These are phyloP conservation scores for Candida takata DNA, from an alignment of 805 yeast genomes.

Conservation along the genomic window DNA sequence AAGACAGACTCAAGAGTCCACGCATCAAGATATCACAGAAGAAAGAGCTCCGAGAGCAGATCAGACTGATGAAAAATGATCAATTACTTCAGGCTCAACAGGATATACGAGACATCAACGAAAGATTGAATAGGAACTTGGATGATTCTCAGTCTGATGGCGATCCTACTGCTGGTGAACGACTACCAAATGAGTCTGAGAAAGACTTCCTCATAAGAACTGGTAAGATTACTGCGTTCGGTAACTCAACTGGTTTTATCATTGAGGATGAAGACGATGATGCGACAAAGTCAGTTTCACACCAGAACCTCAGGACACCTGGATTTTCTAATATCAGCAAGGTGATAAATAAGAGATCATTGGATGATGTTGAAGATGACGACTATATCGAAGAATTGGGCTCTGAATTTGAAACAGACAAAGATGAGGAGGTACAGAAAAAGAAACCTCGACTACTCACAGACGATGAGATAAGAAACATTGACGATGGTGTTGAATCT, in stretches of 20 bases:
- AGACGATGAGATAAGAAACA: slow-evolving; percentile 33
- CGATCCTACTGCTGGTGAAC: slow-evolving; percentile 12
- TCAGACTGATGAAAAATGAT: slow-evolving; percentile 38
- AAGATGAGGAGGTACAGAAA: slow-evolving; percentile 14
- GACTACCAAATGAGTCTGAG: slow-evolving; percentile 66
- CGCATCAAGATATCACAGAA: slow-evolving; percentile 60
- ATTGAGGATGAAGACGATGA: slow-evolving; percentile 29
- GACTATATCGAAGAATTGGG: slow-evolving; percentile 11
- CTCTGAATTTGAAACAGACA: slow-evolving; percentile 14
- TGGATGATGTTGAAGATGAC: slow-evolving; percentile 12
- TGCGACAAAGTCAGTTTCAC: slow-evolving; percentile 12
- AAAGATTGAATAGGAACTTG: slow-evolving; percentile 33
- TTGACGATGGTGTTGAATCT: slow-evolving; percentile 79
- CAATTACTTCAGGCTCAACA: slow-evolving; percentile 47
- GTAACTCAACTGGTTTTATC: slow-evolving; percentile 53
- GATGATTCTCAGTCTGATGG: not conserved
- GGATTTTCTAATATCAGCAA: slow-evolving; percentile 13
- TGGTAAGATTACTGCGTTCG: slow-evolving; percentile 93
- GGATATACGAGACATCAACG: slow-evolving; percentile 60
- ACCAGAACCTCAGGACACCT: slow-evolving; percentile 20
- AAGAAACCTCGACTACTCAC: slow-evolving; percentile 13
- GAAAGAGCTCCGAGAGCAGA: slow-evolving; percentile 45
- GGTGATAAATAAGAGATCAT: slow-evolving; percentile 11
- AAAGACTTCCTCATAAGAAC: slow-evolving; percentile 78
- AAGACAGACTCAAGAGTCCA: slow-evolving; percentile 42